Conservation (phyloP, 305 asterid genomes). For the Rubia peregrina region DNA sequence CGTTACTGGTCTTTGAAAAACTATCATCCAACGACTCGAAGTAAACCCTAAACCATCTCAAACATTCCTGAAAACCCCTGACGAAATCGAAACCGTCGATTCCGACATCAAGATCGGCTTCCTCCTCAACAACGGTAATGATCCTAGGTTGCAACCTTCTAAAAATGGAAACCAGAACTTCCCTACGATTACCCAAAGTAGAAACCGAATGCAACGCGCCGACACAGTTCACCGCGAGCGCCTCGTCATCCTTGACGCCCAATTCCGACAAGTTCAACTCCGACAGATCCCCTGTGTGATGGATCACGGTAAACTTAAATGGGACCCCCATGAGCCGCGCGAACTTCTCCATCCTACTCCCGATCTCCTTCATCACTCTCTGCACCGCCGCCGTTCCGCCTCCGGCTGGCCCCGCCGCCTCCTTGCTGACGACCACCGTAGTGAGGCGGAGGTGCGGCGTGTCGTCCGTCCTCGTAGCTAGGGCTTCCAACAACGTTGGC, state of each 20-base stretch:
- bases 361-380: slow-evolving; percentile 79
- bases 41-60: slow-evolving; percentile 94
- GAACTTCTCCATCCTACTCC: slow-evolving; percentile 76
- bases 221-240: slow-evolving; percentile 68
- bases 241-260: slow-evolving; percentile 61
- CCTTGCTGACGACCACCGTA: slow-evolving; percentile 40
- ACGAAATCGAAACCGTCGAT: slow-evolving; percentile 54
- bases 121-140: slow-evolving; percentile 79
- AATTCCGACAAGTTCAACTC: slow-evolving; percentile 43
- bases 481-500: slow-evolving; percentile 91
- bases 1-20: slow-evolving; percentile 64
- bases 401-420: slow-evolving; percentile 6
- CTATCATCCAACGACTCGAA: slow-evolving; percentile 86
- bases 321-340: slow-evolving; percentile 98
- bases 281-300: slow-evolving; percentile 72
- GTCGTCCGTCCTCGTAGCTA: slow-evolving; percentile 78
- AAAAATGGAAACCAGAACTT: slow-evolving; percentile 44
- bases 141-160: slow-evolving; percentile 60
- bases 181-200: slow-evolving; percentile 39
- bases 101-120: slow-evolving; percentile 78
- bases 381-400: slow-evolving; percentile 40
- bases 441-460: slow-evolving; percentile 82
- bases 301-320: slow-evolving; percentile 50
- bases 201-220: slow-evolving; percentile 65
- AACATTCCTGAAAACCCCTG: slow-evolving; percentile 62